Evolutionary conservation across 2,329 filamentous ascomycete species (phyloP), one percentile per base, ranked within the genome.

Genomic region (Aspergillus sp.): DNA sequence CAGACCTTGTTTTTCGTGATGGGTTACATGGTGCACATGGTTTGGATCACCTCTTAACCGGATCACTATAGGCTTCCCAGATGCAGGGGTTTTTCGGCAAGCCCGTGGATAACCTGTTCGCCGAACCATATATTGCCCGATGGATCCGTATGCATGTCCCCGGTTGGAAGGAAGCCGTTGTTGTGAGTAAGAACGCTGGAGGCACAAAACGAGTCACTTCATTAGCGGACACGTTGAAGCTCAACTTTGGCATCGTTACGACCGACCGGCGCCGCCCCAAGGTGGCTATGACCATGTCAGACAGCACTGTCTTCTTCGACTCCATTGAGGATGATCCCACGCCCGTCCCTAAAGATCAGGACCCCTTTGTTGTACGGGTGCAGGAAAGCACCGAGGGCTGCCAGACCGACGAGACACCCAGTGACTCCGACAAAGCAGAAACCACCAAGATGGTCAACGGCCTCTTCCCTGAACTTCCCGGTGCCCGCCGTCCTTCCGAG

Each of bases 41-140:
- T 19, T n/a, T 17, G 40, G 10, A 20, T 19, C 40, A 53, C 47
- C 58, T 57, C 61, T 63, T 41, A 64, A 54, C 47, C 52, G 48
- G 32, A 43, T 55, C 17, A 31, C 44, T 53, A 29, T 56, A 78
- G 75, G 89, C 89, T 49, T 91, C 89, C n/a, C 94, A 97, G 77
- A 97, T 97, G 91, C 94, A 99, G 76, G 94, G 94, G 53, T 99
- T 99, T 78, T 99, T 99, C 81, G 89, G 89, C 68, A 96, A 93
- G 63, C 94, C 94, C 0, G 93, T 99, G 55, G 94, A 99, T 74
- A 97, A 99, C 68, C 86, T 99, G 49, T 91, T 96, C 64, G 94
- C 94, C 47, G 94, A 99, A 72, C 93, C 94, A 14, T 82, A 97
- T 58, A 91, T 99, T 65, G 91, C 93, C 49, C 88, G 91, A 63